These are phyloP conservation scores for Aurantiochytrium sp. DNA, from an alignment of 108 stramenopile species.

Conservation along the genomic window DNA sequence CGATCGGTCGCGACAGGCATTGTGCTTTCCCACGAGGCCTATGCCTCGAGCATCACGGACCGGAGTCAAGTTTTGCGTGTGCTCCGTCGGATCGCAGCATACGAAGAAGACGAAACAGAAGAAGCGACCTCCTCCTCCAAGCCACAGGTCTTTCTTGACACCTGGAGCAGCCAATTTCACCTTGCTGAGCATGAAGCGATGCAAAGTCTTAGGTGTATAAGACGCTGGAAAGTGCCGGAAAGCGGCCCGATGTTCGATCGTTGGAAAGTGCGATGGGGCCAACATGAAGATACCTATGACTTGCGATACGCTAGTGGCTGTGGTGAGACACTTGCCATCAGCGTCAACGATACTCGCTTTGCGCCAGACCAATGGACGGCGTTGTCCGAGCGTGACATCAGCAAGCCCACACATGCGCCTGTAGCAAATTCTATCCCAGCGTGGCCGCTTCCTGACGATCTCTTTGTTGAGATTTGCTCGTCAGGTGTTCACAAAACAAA, in stretches of 20 bases:
- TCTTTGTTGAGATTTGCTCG: too few relatives aligned
- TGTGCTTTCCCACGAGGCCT: neutral
- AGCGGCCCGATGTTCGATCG: neutral
- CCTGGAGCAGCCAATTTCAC: neutral
- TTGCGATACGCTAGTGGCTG: neutral
- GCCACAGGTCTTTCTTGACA: neutral
- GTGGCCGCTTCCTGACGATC: too few relatives aligned
- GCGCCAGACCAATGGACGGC: neutral
- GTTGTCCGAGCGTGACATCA: neutral
- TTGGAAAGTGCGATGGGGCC: neutral
- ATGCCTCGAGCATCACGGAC: neutral
- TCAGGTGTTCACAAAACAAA: neutral
- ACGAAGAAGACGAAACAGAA: neutral
- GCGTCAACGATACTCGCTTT: neutral
- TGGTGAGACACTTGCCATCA: neutral
- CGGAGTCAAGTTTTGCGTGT: neutral
- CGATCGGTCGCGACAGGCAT: neutral
- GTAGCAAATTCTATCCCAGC: too few relatives aligned
- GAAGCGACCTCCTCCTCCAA: neutral
- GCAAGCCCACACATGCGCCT: too few relatives aligned
- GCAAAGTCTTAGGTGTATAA: too few relatives aligned
- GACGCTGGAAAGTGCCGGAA: neutral
- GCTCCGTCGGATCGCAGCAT: neutral
- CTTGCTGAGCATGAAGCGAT: too few relatives aligned
- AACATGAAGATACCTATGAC: neutral